Evolutionary conservation across 441 rosid genomes (phyloP).

Genomic region (Arabidopsis lyrata): DNA sequence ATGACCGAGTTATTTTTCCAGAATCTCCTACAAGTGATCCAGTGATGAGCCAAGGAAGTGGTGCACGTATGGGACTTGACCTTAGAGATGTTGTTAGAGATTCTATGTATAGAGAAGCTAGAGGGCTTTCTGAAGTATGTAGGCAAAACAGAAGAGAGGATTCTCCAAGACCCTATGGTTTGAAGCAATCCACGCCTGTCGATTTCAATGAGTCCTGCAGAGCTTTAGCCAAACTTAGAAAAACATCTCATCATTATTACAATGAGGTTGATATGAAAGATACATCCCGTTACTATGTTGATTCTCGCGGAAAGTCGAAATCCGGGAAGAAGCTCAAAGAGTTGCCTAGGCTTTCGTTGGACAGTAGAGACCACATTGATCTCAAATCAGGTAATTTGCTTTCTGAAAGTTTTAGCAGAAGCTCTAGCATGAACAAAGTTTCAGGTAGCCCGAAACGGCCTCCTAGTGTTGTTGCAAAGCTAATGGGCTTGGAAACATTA

Average conservation of each 20-base stretch:
- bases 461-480: constrained; percentile 88
- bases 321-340: constrained; percentile 69
- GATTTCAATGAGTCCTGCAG: constrained; percentile 74
- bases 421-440: constrained; percentile 49
- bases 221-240: constrained; percentile 69
- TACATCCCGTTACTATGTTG: constrained; percentile 66
- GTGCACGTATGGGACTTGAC: constrained; percentile 60
- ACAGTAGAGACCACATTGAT: constrained; percentile 58
- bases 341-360: constrained; percentile 78
- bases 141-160: constrained; percentile 67
- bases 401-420: constrained; percentile 51
- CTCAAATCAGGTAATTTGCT: constrained; percentile 47
- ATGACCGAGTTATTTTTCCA: constrained; percentile 62
- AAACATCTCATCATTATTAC: constrained; percentile 63
- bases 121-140: constrained; percentile 61
- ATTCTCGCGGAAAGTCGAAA: constrained; percentile 66
- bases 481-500: constrained; percentile 94
- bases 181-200: constrained; percentile 57
- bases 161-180: constrained; percentile 70
- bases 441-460: constrained; percentile 65
- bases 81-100: constrained; percentile 89
- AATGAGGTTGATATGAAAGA: constrained; percentile 60
- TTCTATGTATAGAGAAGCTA: constrained; percentile 85
- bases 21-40: constrained; percentile 68
- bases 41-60: constrained; percentile 55